A percentile compares a stretch with the other conserved stretches of the same genome.
phyloP scores from a whole-genome alignment of 768 basidiomycete species.

The Kwoniella sp. region DNA sequence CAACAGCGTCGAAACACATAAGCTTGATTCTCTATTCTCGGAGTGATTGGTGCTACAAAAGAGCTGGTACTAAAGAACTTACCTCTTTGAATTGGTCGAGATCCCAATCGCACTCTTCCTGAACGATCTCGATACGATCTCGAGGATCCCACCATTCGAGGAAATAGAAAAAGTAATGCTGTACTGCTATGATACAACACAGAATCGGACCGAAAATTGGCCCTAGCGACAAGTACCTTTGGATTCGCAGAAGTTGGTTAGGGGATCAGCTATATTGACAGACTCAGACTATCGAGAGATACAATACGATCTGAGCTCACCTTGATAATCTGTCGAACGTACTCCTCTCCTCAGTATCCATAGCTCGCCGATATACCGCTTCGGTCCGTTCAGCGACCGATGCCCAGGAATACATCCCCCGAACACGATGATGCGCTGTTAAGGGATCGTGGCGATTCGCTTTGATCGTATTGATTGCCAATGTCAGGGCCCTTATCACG shows the following conservation, averaged over 20 bases:
- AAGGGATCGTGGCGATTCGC: constrained; percentile 72
- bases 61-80: too few relatives aligned
- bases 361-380: constrained; percentile 71
- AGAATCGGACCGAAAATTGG: constrained; percentile 83
- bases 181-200: constrained; percentile 81
- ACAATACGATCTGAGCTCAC: constrained; percentile 58
- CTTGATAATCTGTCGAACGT: constrained; percentile 76
- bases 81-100: neutral
- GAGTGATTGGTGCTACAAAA: too few relatives aligned
- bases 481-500: constrained; percentile 76
- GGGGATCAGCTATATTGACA: too few relatives aligned
- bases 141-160: constrained; percentile 72
- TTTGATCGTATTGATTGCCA: constrained; percentile 73
- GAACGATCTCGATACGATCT: constrained; percentile 62
- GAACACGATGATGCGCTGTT: constrained; percentile 72
- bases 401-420: constrained; percentile 83
- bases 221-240: constrained; percentile 70
- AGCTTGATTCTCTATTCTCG: too few relatives aligned
- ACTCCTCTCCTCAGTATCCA: constrained; percentile 66
- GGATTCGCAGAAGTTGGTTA: too few relatives aligned
- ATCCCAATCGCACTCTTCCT: neutral
- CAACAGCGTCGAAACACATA: too few relatives aligned
- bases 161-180: constrained; percentile 81
- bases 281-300: neutral
- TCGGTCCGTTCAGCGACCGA: constrained; percentile 80